Evolutionary conservation across 331 rosid species (phyloP), one percentile per base, ranked within the genome.

Genomic region (Ulmus americana): DNA sequence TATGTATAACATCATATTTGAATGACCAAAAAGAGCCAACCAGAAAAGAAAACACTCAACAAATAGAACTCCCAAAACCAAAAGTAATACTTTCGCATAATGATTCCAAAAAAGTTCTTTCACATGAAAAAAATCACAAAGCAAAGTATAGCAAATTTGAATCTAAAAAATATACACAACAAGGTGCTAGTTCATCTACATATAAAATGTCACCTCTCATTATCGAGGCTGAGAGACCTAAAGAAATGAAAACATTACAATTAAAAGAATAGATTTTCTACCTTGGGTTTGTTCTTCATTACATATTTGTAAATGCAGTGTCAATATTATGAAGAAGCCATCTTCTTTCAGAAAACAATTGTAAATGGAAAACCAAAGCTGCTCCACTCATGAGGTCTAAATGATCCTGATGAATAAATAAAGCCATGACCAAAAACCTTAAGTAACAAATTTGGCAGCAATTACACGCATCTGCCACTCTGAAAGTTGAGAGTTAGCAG

Each of bases 401-500:
- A 55, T 56, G 58, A 63, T 13, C 49, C 40, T 20, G 35, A 28
- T 28, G 35, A 28, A 28, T 28, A 28, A 28, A 28, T 13, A 10
- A 35, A 64, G 50, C 71, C 43, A 69, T 50, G 41, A 16, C 16
- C 16, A 46, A 3, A 7, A 55, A 39, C 41, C 50, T 56, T 56
- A 50, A 15, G 57, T 35, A 16, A 11, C 44, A 63, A 62, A 45
- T 54, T 38, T 48, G 68, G 63, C 68, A 61, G 69, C 15, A 53
- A 46, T 57, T 44, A 42, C 53, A 40, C 40, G 46, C 68, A 67
- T 6, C 63, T 20, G 69, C 44, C 78, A 61, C 63, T 58, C 13
- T 50, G 56, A 63, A 16, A 52, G 56, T 16, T 22, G 28, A 61
- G 22, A 67, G 53, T 39, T 10, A 58, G 72, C 74, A 39, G 2